These are phyloP conservation scores for Oidium heveae DNA, from an alignment of 2,329 filamentous ascomycete genomes.

Conservation along the genomic window DNA sequence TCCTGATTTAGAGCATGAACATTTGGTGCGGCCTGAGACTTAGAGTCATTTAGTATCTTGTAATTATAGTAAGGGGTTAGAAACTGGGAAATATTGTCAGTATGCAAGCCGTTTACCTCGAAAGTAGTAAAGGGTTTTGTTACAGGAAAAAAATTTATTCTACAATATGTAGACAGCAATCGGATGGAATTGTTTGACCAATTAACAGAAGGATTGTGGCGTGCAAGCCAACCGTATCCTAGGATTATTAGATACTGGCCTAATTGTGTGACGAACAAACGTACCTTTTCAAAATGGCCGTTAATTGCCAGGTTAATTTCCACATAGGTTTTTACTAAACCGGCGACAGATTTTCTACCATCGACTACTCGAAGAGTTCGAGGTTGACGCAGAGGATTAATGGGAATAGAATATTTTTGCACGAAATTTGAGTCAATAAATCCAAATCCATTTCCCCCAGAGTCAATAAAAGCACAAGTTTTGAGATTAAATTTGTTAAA, in stretches of 20 bases:
- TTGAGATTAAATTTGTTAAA: background rate
- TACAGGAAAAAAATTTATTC: background rate
- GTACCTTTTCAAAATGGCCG: background rate
- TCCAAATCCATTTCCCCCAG: background rate
- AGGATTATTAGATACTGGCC: background rate
- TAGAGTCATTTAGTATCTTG: too few species aligned
- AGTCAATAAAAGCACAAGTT: background rate
- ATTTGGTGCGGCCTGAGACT: too few species aligned
- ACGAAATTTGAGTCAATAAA: background rate
- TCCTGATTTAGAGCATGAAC: too few species aligned
- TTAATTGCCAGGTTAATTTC: background rate
- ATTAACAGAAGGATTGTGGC: background rate
- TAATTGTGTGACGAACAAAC: background rate
- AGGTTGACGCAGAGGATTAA: background rate
- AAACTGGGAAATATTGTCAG: too few species aligned
- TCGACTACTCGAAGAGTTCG: background rate
- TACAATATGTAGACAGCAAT: too few species aligned
- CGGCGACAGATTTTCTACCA: background rate
- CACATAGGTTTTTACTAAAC: background rate
- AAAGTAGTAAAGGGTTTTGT: background rate
- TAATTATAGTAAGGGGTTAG: too few species aligned
- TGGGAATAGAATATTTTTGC: background rate
- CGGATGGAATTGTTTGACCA: background rate
- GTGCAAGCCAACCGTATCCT: background rate
- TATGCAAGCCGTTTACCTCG: too few species aligned